A percentile compares a stretch with the other conserved stretches of the same genome.
Evolutionary conservation across 129 eudicot species (phyloP).

Genomic region (Tanacetum coccineum): DNA sequence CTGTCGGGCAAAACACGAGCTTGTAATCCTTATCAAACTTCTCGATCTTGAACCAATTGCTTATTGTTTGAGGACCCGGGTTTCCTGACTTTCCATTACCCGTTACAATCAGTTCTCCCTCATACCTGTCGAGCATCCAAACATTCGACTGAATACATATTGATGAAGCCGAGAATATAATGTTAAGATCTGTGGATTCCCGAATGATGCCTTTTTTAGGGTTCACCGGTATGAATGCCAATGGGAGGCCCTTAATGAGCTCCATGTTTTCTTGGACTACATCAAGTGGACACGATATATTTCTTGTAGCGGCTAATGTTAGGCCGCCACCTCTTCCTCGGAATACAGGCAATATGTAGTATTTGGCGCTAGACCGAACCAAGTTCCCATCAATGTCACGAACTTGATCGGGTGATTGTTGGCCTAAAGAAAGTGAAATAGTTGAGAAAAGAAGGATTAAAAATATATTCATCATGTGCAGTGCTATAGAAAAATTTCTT

Average conservation of each 20-base stretch:
- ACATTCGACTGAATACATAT: constrained; percentile 25
- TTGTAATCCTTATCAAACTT: constrained; percentile 34
- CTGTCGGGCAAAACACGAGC: constrained; percentile 47
- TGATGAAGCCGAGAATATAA: constrained; percentile 22
- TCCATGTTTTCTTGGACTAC: constrained; percentile 41
- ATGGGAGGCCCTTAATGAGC: constrained; percentile 20
- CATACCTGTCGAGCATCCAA: constrained; percentile 31
- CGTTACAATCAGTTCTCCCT: constrained; percentile 1
- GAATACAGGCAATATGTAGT: constrained; percentile 52
- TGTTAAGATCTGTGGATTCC: constrained; percentile 34
- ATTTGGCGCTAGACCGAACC: constrained; percentile 27
- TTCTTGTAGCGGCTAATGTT: constrained; percentile 21
- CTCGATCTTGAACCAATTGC: constrained; percentile 57
- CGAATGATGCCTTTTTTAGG: constrained; percentile 28
- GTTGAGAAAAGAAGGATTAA: constrained; percentile 24
- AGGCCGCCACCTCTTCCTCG: constrained; percentile 61
- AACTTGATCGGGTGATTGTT: constrained; percentile 27
- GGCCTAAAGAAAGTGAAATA: constrained; percentile 14
- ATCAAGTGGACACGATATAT: constrained; percentile 34
- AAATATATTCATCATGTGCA: constrained; percentile 6
- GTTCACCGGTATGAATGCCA: constrained; percentile 26
- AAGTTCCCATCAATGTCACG: constrained; percentile 38
- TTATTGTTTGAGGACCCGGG: constrained; percentile 38
- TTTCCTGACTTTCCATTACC: neutral
- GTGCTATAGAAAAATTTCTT: neutral